Evolutionary conservation across 192 early-diverging fungal genomes (phyloP).

Genomic region (Radiomyces spectabilis): DNA sequence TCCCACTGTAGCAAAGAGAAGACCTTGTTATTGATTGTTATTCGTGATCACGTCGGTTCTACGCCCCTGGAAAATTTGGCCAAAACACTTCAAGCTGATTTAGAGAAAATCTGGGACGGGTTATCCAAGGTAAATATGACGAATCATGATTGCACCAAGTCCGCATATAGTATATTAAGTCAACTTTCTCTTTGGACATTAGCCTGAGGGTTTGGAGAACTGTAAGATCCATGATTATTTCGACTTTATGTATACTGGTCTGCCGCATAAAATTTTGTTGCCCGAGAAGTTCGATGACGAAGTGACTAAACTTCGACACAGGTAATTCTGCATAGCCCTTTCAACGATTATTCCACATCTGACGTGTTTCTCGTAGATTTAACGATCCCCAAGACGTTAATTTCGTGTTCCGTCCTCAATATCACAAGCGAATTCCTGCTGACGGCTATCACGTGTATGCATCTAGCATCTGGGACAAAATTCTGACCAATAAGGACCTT

Average conservation of each 20-base stretch:
- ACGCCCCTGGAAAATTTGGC: constrained; percentile 80
- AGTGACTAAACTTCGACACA: constrained; percentile 51
- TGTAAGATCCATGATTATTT: constrained; percentile 81
- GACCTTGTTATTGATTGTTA: constrained; percentile 92
- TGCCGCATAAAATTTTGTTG: constrained; percentile 87
- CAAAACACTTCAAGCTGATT: constrained; percentile 70
- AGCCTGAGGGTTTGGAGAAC: constrained; percentile 77
- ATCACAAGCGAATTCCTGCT: constrained; percentile 89
- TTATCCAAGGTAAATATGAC: constrained; percentile 61
- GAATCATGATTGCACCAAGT: too few relatives aligned
- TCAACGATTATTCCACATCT: too few relatives aligned
- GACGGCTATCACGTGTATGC: constrained; percentile 95
- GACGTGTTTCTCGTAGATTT: constrained; percentile 59
- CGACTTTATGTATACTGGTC: constrained; percentile 80
- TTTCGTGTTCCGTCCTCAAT: constrained; percentile 79
- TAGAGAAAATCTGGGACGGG: constrained; percentile 89
- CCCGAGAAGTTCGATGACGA: constrained; percentile 77
- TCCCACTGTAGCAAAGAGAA: constrained; percentile 59
- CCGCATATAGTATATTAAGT: too few relatives aligned
- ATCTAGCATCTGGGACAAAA: constrained; percentile 91
- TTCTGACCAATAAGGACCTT: constrained; percentile 89
- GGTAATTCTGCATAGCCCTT: constrained; percentile 47
- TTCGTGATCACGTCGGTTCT: constrained; percentile 87
- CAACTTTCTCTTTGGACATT: constrained; percentile 1
- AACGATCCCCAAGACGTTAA: constrained; percentile 54